phyloP scores from a whole-genome alignment of 2,329 filamentous ascomycete genomes.

The Scolecobasidium constrictum region DNA sequence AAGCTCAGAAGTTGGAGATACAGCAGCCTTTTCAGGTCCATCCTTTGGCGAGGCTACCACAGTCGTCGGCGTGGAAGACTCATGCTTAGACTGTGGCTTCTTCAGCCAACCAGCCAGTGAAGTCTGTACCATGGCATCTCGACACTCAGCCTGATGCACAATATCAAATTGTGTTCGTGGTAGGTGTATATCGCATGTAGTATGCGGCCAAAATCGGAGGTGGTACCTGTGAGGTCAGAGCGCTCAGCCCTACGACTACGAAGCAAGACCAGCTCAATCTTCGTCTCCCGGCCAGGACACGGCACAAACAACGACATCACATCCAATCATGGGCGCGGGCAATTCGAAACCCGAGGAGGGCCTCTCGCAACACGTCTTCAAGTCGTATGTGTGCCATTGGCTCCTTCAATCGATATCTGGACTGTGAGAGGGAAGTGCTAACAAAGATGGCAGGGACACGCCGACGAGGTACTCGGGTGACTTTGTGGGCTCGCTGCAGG shows the following conservation, averaged over 20 bases:
- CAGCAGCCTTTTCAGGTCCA: not conserved
- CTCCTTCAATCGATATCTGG: not conserved
- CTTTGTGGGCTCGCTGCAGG: conserved; percentile 72
- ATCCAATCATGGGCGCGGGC: conserved; percentile 45
- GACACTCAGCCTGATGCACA: no score
- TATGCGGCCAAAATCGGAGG: not conserved
- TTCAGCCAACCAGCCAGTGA: conserved; percentile 37
- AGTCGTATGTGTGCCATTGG: conserved; percentile 36
- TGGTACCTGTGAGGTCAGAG: not conserved
- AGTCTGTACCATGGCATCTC: conserved; percentile 29
- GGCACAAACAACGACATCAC: not conserved
- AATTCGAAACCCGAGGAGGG: conserved; percentile 48
- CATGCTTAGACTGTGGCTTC: conserved; percentile 25
- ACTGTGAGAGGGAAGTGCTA: not conserved
- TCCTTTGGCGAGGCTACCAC: no score
- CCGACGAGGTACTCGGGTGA: conserved; percentile 67
- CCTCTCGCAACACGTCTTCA: conserved; percentile 49
- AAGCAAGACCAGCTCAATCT: not conserved
- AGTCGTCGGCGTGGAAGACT: no score
- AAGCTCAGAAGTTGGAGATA: conserved; percentile 1
- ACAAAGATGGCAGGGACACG: conserved; percentile 35
- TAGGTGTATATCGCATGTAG: not conserved
- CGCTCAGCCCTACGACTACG: not conserved
- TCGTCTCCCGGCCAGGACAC: not conserved
- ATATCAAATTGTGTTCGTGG: no score